Conservation (phyloP, 1,139 yeast genomes). For the Suzukiozyma palmioleophila region DNA sequence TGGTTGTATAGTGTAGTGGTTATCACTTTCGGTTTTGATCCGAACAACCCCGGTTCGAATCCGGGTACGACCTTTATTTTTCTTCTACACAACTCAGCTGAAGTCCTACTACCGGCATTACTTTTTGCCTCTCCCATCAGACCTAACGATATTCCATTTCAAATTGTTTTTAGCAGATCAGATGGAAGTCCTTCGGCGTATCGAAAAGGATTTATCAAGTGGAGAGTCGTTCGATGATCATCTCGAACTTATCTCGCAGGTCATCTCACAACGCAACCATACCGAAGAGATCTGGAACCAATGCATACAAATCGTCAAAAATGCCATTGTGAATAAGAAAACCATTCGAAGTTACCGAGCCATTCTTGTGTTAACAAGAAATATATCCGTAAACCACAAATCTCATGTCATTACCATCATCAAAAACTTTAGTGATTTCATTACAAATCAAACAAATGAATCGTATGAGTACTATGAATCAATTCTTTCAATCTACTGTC, state of each 20-base stretch:
- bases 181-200: not conserved
- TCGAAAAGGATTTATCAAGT: constrained; percentile 1
- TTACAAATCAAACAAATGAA: not conserved
- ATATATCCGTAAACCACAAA: not conserved
- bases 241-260: not conserved
- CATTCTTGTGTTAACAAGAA: not conserved
- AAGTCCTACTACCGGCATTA: no score
- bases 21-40: constrained; percentile 54
- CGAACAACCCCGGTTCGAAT: constrained; percentile 92
- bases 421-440: not conserved
- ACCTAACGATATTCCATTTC: not conserved
- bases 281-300: not conserved
- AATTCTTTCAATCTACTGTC: constrained; percentile 16
- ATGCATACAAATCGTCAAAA: not conserved
- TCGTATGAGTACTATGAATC: constrained; percentile 7
- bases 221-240: not conserved
- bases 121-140: no score
- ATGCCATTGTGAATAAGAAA: not conserved
- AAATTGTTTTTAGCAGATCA: not conserved
- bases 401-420: not conserved
- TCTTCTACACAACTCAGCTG: constrained; percentile 1
- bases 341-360: constrained; percentile 1
- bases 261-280: not conserved
- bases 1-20: constrained; percentile 50
- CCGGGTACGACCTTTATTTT: constrained; percentile 80